Evolutionary conservation across 805 yeast species (phyloP), one percentile per base, ranked within the genome.

Genomic region (Ogataea angusta): DNA sequence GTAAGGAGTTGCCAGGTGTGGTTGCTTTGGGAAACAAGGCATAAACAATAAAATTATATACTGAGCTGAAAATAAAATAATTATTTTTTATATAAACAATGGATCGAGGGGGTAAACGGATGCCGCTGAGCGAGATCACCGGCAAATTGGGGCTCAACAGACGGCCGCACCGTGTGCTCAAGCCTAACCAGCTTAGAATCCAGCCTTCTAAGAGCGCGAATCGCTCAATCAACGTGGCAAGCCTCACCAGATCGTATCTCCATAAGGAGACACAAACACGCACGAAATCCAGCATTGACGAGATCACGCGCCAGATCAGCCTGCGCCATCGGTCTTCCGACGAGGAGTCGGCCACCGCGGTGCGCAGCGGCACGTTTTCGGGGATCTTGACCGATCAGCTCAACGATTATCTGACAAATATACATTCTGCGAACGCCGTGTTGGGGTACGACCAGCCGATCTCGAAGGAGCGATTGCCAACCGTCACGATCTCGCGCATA

Each of bases 1-100:
- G 99, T 75, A 93, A 93, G 82, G 93, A 77, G 59, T 80, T 93
- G 62, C 99, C 99, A 61, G 99, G 99, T 81, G 98, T 93, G 58
- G 81, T 45, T 43, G 55, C 55, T 45, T 34, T 51, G 39, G 44
- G 49, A 36, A 51, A 37, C 49, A 51, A 40, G 30, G 43, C 43
- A 18, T 38, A 19, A 31, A 24, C 30, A 13, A 3, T 18, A 30
- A 13, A 26, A 14, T 17, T 23, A 16, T 15, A 26, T 17, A 15
- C 10, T 17, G 13, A 25, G 17, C n/a, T 25, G n/a, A 16, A 10
- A 9, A n/a, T 10, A 23, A 30, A 16, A 30, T 13, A 30, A 13
- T 30, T 29, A 12, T 19, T 30, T 30, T n/a, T 30, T 24, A 30
- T 14, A 33, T 40, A 34, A 27, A 37, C 35, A 26, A 37, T 34